A percentile compares a stretch with the other conserved stretches of the same genome.
Conservation (phyloP, 371 early-diverging fungal genomes). For the Mortierella sp. region DNA sequence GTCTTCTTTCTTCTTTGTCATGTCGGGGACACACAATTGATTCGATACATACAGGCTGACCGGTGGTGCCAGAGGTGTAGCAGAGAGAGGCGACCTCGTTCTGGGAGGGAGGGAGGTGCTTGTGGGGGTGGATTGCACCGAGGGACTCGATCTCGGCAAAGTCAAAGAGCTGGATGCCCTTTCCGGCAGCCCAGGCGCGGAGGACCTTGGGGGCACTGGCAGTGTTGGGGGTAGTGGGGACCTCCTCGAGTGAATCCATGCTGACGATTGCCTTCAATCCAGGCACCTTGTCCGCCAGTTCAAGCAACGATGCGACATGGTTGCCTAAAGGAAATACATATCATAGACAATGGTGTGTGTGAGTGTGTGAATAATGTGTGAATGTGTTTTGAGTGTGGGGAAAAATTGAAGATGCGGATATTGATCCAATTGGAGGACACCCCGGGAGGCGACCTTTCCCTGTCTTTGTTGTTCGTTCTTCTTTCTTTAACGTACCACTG, state of each 20-base stretch:
- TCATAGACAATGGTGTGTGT: background rate
- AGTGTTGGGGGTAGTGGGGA: constrained; percentile 5
- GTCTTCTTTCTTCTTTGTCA: too few relatives aligned
- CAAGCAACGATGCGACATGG: constrained; percentile 69
- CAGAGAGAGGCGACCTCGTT: constrained; percentile 68
- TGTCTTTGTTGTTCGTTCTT: background rate
- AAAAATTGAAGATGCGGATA: background rate
- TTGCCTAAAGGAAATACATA: constrained; percentile 60
- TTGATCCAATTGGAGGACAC: background rate
- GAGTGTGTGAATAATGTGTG: background rate
- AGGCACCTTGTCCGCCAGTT: constrained; percentile 64
- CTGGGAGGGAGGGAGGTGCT: constrained; percentile 48
- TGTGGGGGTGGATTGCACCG: constrained; percentile 67
- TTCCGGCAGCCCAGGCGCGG: constrained; percentile 61
- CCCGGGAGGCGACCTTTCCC: background rate
- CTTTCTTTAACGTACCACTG: constrained; percentile 66
- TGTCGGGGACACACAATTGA: too few relatives aligned
- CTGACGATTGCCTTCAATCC: constrained; percentile 78
- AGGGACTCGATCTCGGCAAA: constrained; percentile 72
- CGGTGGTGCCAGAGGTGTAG: constrained; percentile 95
- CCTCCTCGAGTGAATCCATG: constrained; percentile 77
- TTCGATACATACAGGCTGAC: constrained; percentile 68
- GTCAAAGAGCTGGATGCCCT: constrained; percentile 63
- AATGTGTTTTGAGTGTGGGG: background rate
- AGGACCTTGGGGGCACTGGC: constrained; percentile 56